A percentile compares a stretch with the other conserved stretches of the same genome.
Evolutionary conservation across 768 basidiomycete genomes (phyloP).

Genomic region (Serendipita sp.): DNA sequence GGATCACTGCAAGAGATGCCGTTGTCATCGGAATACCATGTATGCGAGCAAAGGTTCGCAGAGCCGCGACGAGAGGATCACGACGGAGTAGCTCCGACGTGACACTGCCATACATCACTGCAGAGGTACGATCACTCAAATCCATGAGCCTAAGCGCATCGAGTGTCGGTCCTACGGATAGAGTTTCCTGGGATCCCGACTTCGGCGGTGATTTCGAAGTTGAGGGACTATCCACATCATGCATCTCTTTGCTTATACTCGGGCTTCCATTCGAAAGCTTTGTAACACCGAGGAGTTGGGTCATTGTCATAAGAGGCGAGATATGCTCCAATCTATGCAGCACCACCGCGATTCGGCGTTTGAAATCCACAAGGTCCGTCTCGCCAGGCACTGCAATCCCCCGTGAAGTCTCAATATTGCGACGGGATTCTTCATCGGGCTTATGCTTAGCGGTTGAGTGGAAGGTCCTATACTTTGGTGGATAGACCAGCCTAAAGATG

Average conservation of each 20-base stretch:
- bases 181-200: constrained; percentile 10
- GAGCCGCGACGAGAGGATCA: constrained; percentile 57
- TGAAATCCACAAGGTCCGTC: constrained; percentile 10
- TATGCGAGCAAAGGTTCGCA: constrained; percentile 62
- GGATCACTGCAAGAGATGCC: constrained; percentile 54
- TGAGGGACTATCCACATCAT: not conserved
- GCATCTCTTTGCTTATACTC: not conserved
- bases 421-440: constrained; percentile 3
- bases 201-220: constrained; percentile 6
- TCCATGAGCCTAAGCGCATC: constrained; percentile 81
- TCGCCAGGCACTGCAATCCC: not conserved
- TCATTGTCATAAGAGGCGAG: constrained; percentile 27
- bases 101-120: constrained; percentile 66
- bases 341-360: constrained; percentile 22
- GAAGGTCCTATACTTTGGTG: constrained; percentile 33
- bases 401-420: not conserved
- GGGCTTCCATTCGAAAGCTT: not conserved
- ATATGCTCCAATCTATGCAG: constrained; percentile 27
- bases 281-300: constrained; percentile 20
- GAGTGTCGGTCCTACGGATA: constrained; percentile 21
- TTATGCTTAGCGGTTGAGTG: constrained; percentile 8
- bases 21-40: constrained; percentile 50
- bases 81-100: constrained; percentile 50
- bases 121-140: constrained; percentile 73
- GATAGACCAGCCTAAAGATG: constrained; percentile 39